Percentiles rank a stretch among this genome's conserved stretches.
Evolutionary conservation across 202 grass and related monocot species (phyloP).

Genomic region (Schoenoplectus triqueter): DNA sequence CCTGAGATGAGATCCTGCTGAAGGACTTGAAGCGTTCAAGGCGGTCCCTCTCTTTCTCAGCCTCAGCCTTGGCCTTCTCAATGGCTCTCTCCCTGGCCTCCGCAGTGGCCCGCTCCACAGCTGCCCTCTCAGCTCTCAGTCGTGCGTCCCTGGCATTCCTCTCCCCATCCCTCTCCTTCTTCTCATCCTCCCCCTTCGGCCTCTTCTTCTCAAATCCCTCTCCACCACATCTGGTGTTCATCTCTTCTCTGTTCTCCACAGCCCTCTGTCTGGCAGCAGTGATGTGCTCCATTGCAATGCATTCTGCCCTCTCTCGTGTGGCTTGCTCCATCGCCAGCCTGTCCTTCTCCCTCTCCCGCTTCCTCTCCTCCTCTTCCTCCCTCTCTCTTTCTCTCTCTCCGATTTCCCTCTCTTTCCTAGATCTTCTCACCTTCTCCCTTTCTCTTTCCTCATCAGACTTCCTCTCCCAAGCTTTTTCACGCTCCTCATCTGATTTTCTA

Average conservation of each 20-base stretch:
- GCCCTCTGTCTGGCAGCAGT: conserved; percentile 75
- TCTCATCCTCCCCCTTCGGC: conserved; percentile 56
- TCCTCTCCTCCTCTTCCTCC: conserved; percentile 83
- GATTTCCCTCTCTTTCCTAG: conserved; percentile 28
- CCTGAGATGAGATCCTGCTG: conserved; percentile 44
- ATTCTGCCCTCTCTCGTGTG: conserved; percentile 73
- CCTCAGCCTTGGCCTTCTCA: conserved; percentile 80
- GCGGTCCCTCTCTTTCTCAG: conserved; percentile 70
- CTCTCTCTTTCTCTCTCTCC: conserved; percentile 54
- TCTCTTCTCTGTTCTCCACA: conserved; percentile 62
- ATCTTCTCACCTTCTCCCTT: conserved; percentile 34
- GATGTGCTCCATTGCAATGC: conserved; percentile 74
- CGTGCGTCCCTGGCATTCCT: conserved; percentile 80
- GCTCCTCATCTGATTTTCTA: conserved; percentile 25
- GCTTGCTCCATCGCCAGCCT: conserved; percentile 85
- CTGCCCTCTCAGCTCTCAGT: conserved; percentile 86
- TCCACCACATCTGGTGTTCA: conserved; percentile 45
- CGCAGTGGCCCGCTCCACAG: conserved; percentile 83
- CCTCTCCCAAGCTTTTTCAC: conserved; percentile 22
- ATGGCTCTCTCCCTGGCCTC: conserved; percentile 87
- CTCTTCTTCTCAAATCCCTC: conserved; percentile 43
- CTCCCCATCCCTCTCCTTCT: conserved; percentile 47
- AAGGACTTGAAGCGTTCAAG: conserved; percentile 58
- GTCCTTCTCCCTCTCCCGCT: conserved; percentile 89
- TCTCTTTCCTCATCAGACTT: conserved; percentile 40